Base-by-base conservation (phyloP, 495 filamentous ascomycete species). In the Xylaria intraflava region DNA sequence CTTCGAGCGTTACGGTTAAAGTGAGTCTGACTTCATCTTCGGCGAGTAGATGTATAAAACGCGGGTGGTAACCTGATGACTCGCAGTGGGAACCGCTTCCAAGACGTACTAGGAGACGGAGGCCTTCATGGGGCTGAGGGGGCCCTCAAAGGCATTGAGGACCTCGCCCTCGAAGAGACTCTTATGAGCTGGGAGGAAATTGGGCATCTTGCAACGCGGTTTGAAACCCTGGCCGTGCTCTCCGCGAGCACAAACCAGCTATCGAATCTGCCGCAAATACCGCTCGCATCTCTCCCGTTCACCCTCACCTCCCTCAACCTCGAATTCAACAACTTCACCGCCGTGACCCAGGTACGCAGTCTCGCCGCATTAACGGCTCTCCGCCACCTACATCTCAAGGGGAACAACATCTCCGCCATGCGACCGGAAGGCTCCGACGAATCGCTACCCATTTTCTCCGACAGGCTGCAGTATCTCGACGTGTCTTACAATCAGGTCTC, bases 81-180 rank as follows among this genome's bases (percentile, higher is more conserved):
- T 29, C 17, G 57, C 40, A 94, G 89, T 70, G 86, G 86, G 6
- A 95, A 93, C 63, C 84, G 90, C 9, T 87, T 96, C 56, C 69
- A 72, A 53, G 65, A 61, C 12, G 39, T 74, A 26, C 51, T 70
- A 8, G 55, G 68, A 17, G 72, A 75, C 44, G 46, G 61, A 31
- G 54, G 46, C 8, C 63, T 83, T 20, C 40, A 65, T 5, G 48
- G 56, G 5, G 54, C 66, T 2, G 55, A 66, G 24, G 38, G 52
- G 6, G 62, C 66, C 6, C 86, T 92, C 49, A 61, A 69, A 4
- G 66, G 75, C 6, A 70, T 96, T 23, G 76, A 75, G n/a, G 78
- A 83, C 43, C 72, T 98, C 7, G 82, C 84, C 49, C 67, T 96
- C 17, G 83, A 87, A 50, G 79, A 89, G 30, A 89, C 82, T 4